Evolutionary conservation across 2,329 filamentous ascomycete genomes (phyloP), one percentile per base, ranked within the genome.

Genomic region (Periconia sp.): DNA sequence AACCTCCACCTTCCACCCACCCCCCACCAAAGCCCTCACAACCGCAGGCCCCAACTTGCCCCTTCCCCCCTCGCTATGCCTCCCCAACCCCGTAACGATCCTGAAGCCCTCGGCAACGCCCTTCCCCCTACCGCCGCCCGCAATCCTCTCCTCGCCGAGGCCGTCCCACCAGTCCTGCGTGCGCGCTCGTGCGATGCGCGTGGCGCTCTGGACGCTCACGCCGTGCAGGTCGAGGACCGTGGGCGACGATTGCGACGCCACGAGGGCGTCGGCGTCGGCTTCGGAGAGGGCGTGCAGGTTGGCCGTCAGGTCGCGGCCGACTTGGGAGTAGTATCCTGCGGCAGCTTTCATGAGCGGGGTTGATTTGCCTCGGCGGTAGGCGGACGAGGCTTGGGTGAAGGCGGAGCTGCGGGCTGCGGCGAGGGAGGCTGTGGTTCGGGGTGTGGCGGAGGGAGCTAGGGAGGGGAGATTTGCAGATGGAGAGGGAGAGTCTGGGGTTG

Each of bases 1-100:
- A 31, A 87, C 78, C 64, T 90, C 82, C 23, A 94, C 76, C 63
- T 82, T 90, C 92, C 92, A 97, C 0, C 91, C 91, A 47, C 92
- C 88, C 31, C 82, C 79, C 26, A 85, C 78, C 29, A 97, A 74
- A 62, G 85, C 85, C 60, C 83, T 85, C 33, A 81, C 85, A n/a
- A 97, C 91, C 12, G 88, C 87, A 43, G 87, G 86, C 4, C 91
- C 86, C 46, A 97, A 68, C 54, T 83, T 85, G 2, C 87, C 89
- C 41, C 82, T 85, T 1, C 91, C 90, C 38, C 87, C 84, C 33
- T 83, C 79, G 57, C 84, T 94, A 69, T 97, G 92, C 40, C 79
- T 79, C 1, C 92, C 92, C 11, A 86, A 65, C 1, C 92, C 92
- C 3, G 91, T 95, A 40, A 97, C 81, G 46, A 97, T 85, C 26